phyloP scores from a whole-genome alignment of 768 basidiomycete species.

The Pleurotus giganteus region DNA sequence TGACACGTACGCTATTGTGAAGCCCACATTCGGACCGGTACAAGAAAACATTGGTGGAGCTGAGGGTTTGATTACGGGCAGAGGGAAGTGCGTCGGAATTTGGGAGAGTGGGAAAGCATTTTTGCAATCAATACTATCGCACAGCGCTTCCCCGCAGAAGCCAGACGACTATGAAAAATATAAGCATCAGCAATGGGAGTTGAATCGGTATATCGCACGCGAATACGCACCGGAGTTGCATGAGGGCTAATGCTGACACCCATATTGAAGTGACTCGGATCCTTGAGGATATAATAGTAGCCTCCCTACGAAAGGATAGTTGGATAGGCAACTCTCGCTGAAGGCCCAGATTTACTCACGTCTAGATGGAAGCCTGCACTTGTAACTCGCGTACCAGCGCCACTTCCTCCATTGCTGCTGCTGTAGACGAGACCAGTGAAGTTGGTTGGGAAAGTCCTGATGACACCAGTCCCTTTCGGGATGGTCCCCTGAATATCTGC shows the following conservation, averaged over 20 bases:
- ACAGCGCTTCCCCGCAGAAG: slow-evolving; percentile 21
- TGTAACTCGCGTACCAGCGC: slow-evolving; percentile 19
- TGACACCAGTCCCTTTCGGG: slow-evolving; percentile 9
- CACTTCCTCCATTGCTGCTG: slow-evolving; percentile 21
- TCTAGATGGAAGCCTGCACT: slow-evolving; percentile 23
- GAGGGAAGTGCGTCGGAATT: slow-evolving; percentile 23
- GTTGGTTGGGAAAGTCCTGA: slow-evolving; percentile 14
- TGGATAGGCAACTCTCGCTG: not conserved
- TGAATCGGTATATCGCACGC: not conserved
- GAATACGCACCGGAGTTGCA: slow-evolving; percentile 11
- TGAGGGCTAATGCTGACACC: slow-evolving; percentile 23
- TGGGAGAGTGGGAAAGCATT: slow-evolving; percentile 19
- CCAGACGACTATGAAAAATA: slow-evolving; percentile 14
- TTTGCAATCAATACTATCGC: slow-evolving; percentile 22
- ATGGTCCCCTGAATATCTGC: slow-evolving; percentile 18
- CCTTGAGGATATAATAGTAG: slow-evolving; percentile 30
- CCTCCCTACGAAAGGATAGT: slow-evolving; percentile 13
- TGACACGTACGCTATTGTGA: slow-evolving; percentile 23
- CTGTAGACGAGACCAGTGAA: slow-evolving; percentile 25
- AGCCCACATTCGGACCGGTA: slow-evolving; percentile 17
- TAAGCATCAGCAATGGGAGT: not conserved
- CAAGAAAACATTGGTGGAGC: slow-evolving; percentile 21
- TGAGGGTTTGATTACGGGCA: slow-evolving; percentile 15
- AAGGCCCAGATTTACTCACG: slow-evolving; percentile 12
- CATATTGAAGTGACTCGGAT: slow-evolving; percentile 23